Base-by-base conservation (phyloP, 1,284 basidiomycete genomes). In the Ganoderma multipileum region DNA sequence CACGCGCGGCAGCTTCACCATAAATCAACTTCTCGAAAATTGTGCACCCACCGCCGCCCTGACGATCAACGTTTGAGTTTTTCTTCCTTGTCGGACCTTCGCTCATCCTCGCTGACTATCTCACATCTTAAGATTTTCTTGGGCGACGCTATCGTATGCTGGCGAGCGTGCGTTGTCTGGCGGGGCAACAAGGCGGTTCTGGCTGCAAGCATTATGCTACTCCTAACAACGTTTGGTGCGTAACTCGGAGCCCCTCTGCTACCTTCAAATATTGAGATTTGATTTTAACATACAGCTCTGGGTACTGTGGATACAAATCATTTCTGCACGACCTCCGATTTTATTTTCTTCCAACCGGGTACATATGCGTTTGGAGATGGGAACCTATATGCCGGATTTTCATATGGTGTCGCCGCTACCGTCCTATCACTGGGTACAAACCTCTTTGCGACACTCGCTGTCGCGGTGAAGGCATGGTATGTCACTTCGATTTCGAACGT, bases 71-170 rank as follows among this genome's bases (percentile, higher is more conserved):
- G 47, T 50, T 23, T 12, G 23, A 9, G 20, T 20, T 23, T 47
- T 44, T 23, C 6, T 23, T 20, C 18, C 4, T 47, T 47, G 8
- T 8, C 8, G 9, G 2, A 2, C 16, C 2, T n/a, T 18, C 7
- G 3, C 16, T 42, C 18, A n/a, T 9, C 8, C 20, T 9, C 3
- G 7, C 44, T 47, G n/a, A 47, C n/a, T 9, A 23, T 9, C 5
- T 3, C 9, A 23, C 23, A 5, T 47, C 23, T 47, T 1, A n/a
- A 63, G 61, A 63, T 63, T 2, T 23, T 63, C 2, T 28, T 63
- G 4, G 61, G 61, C 2, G 61, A 63, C 11, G 42, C 47, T 8
- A 63, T 63, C 20, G 61, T 63, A 16, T 63, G 61, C 30, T 63
- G 61, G 61, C 16, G 61, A 38, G 47, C 61, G n/a, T 52, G 42